A percentile compares a stretch with the other conserved stretches of the same genome.
These are phyloP conservation scores for Stemphylium vesicarium DNA, from an alignment of 2,329 filamentous ascomycete species.

Conservation along the genomic window DNA sequence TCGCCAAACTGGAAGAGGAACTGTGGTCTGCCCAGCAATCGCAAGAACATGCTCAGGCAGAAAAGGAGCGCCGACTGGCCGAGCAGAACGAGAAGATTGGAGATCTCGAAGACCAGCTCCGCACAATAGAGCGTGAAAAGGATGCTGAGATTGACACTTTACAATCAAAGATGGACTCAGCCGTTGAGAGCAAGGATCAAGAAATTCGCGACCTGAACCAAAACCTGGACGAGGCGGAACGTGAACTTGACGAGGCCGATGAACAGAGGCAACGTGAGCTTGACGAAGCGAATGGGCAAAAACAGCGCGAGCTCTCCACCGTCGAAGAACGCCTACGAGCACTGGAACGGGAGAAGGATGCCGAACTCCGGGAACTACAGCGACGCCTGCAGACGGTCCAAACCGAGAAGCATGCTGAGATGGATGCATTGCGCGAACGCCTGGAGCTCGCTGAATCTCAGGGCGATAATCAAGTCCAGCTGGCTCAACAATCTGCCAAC, in stretches of 20 bases:
- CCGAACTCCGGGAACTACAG: slow-evolving; percentile 45
- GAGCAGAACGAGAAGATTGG: slow-evolving; percentile 44
- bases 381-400: slow-evolving; percentile 41
- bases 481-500: slow-evolving; percentile 49
- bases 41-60: slow-evolving; percentile 27
- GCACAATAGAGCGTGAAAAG: slow-evolving; percentile 39
- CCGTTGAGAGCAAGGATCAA: slow-evolving; percentile 50
- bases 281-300: slow-evolving; percentile 33
- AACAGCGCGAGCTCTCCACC: slow-evolving; percentile 36
- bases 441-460: slow-evolving; percentile 50
- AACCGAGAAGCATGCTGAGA: slow-evolving; percentile 47
- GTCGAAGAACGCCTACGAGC: slow-evolving; percentile 42
- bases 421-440: slow-evolving; percentile 50
- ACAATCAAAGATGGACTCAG: slow-evolving; percentile 50
- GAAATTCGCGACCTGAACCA: slow-evolving; percentile 58
- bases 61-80: slow-evolving; percentile 39
- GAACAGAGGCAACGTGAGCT: slow-evolving; percentile 41
- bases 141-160: slow-evolving; percentile 53
- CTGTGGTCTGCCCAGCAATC: slow-evolving; percentile 34
- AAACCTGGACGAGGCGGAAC: slow-evolving; percentile 46
- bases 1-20: slow-evolving; percentile 38
- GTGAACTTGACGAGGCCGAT: slow-evolving; percentile 33
- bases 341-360: slow-evolving; percentile 46
- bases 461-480: slow-evolving; percentile 49
- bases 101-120: slow-evolving; percentile 42